These are phyloP conservation scores for Galerina marginata DNA, from an alignment of 768 basidiomycete species.

Conservation along the genomic window DNA sequence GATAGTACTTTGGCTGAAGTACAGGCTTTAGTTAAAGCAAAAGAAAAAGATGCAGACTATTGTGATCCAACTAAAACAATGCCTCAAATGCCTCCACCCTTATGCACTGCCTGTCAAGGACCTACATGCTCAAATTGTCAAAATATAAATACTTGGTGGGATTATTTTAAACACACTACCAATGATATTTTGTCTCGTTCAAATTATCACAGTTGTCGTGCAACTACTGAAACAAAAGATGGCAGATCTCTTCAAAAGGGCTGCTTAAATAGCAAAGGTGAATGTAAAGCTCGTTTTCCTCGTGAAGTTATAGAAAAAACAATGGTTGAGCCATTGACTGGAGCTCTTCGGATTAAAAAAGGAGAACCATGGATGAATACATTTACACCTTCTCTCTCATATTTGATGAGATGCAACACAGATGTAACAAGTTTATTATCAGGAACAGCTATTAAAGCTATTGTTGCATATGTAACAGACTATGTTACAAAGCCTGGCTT, in stretches of 20 bases:
- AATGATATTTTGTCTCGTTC: slow-evolving; percentile 34
- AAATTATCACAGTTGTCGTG: slow-evolving; percentile 34
- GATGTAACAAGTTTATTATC: slow-evolving; percentile 44
- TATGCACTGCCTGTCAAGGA: slow-evolving; percentile 23
- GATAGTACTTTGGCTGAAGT: slow-evolving; percentile 26
- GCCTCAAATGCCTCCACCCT: neutral
- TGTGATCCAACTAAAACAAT: neutral
- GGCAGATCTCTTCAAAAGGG: slow-evolving; percentile 14
- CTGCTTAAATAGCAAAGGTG: slow-evolving; percentile 34
- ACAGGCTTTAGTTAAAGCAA: neutral
- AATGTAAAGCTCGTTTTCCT: slow-evolving; percentile 43
- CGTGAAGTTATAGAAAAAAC: slow-evolving; percentile 23
- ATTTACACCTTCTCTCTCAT: slow-evolving; percentile 33
- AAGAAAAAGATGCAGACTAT: neutral
- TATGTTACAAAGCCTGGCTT: slow-evolving; percentile 47
- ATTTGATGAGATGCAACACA: slow-evolving; percentile 42
- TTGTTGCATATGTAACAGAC: slow-evolving; percentile 45
- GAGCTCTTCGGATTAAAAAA: slow-evolving; percentile 35
- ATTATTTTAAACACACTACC: slow-evolving; percentile 21
- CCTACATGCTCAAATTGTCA: neutral
- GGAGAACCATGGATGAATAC: slow-evolving; percentile 42
- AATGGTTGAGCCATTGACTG: slow-evolving; percentile 31
- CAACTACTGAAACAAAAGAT: neutral
- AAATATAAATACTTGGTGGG: slow-evolving; percentile 20
- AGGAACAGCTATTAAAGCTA: slow-evolving; percentile 45